Evolutionary conservation across 208 protist species (phyloP), one percentile per base, ranked within the genome.

Genomic region (Leishmania gerbilli): DNA sequence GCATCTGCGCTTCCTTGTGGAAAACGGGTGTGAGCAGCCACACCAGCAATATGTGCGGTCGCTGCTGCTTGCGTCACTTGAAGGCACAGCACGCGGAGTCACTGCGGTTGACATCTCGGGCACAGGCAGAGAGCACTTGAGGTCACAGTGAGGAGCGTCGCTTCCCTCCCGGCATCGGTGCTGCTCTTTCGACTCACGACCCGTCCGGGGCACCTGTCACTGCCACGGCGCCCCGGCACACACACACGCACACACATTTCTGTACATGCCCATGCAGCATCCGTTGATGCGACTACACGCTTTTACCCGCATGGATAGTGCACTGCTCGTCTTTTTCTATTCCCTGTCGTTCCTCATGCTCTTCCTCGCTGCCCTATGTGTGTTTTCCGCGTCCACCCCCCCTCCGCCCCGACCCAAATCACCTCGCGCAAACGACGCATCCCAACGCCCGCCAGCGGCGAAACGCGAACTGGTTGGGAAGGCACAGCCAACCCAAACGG

Each of bases 291-390:
- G 58, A 64, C 27, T 64, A 9, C 27, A 64, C 58, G 24, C 58
- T 27, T 64, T 15, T 34, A 34, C 58, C 58, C 58, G 27, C 27
- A 64, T 64, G 58, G 27, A 31, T 64, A 42, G 34, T 42, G 64
- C 31, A 37, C 69, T 80, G 31, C 67, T 74, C 6, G 19, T 34
- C 49, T 79, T 24, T 4, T 42, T 58, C 58, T 55, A 65, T 42
- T 27, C 49, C 68, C 31, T n/a, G 67, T 13, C 65, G 17, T 55
- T 81, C 58, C 45, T 51, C 56, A 79, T 80, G 64, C 67, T 79
- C 82, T 24, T 45, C 19, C 65, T 34, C 34, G 45, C 37, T 69
- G n/a, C 19, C 6, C 37, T 34, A 9, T 27, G 7, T 27, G 13
- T 45, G n/a, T 69, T 69, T 34, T 27, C n/a, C 31, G n/a, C 65